Conservation (phyloP, 1,284 basidiomycete species). For the Leccinum pseudoinsigne region DNA sequence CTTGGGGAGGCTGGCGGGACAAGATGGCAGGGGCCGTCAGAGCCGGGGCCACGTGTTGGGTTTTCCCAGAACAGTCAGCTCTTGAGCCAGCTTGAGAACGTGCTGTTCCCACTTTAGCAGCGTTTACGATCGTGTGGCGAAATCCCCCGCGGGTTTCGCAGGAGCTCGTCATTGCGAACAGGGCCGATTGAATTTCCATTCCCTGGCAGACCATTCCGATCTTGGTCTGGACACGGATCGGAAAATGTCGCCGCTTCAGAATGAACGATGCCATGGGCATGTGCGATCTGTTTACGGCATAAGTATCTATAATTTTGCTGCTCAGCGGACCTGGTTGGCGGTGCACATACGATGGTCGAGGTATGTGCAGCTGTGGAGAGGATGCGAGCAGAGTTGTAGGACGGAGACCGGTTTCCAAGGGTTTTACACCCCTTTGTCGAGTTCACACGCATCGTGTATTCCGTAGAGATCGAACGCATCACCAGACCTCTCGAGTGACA, state of each 20-base stretch:
- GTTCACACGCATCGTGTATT: conserved; percentile 14
- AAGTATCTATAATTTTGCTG: conserved; percentile 12
- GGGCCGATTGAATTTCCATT: conserved; percentile 9
- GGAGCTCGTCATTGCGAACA: conserved; percentile 17
- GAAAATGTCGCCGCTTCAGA: conserved; percentile 6
- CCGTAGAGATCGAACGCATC: conserved; percentile 17
- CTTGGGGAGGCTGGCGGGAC: conserved; percentile 8
- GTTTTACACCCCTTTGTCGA: conserved; percentile 4
- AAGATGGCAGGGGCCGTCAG: not conserved
- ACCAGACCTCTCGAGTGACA: conserved; percentile 27
- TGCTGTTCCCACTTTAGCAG: conserved; percentile 14
- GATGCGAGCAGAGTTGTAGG: not conserved
- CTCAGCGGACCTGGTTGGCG: not conserved
- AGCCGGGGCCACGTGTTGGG: conserved; percentile 18
- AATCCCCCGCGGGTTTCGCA: conserved; percentile 28
- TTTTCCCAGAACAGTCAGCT: conserved; percentile 19
- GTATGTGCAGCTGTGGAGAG: not conserved
- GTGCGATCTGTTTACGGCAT: conserved; percentile 9
- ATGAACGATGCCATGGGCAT: not conserved
- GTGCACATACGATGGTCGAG: not conserved
- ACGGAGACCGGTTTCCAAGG: not conserved
- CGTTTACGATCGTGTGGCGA: conserved; percentile 15
- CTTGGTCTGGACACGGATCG: not conserved
- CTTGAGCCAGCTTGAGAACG: conserved; percentile 15
- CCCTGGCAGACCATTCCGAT: not conserved